Evolutionary conservation across 129 eudicot genomes (phyloP).

Genomic region (Lonicera japonica): DNA sequence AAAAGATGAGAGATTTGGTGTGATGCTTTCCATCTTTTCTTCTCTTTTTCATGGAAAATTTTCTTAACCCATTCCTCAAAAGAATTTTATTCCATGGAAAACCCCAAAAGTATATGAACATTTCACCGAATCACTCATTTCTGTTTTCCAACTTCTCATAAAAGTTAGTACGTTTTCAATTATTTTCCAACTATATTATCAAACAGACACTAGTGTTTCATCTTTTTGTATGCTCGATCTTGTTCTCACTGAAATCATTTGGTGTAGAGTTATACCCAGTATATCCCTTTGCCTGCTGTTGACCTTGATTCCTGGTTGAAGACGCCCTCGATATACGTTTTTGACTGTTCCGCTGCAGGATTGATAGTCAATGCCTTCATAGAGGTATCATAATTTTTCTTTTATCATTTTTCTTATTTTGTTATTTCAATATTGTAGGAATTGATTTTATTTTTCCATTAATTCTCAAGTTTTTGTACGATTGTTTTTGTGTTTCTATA

Average conservation of each 20-base stretch:
- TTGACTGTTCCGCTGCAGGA: constrained; percentile 99
- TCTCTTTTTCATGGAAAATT: no score
- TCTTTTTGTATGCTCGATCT: constrained; percentile 6
- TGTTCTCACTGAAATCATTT: constrained; percentile 6
- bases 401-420: not conserved
- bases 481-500: constrained; percentile 13
- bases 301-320: constrained; percentile 93
- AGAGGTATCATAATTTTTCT: constrained; percentile 41
- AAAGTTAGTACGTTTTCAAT: no score
- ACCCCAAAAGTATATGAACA: no score
- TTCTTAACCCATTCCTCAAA: no score
- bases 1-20: no score
- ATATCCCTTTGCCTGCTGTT: constrained; percentile 81
- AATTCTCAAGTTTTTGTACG: not conserved
- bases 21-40: no score
- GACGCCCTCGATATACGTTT: constrained; percentile 96
- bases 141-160: no score
- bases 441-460: not conserved
- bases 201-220: not conserved
- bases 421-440: not conserved
- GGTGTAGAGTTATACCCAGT: constrained; percentile 90
- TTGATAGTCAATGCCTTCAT: constrained; percentile 87
- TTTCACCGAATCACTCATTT: no score
- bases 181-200: no score
- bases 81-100: no score